phyloP scores from a whole-genome alignment of 306 rosid genomes.

The Lagenaria siceraria region DNA sequence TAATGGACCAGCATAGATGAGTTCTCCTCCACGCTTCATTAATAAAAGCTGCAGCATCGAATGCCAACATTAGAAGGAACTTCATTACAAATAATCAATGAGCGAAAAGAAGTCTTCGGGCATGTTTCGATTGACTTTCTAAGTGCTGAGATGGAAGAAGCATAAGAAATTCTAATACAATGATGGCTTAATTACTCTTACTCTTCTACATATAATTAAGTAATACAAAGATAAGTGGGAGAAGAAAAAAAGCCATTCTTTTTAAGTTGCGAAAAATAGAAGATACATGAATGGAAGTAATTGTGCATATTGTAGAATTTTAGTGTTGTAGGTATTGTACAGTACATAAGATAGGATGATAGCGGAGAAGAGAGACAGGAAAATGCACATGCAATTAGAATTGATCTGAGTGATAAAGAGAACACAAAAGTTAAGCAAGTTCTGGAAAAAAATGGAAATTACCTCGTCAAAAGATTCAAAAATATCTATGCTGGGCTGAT shows the following conservation, averaged over 20 bases:
- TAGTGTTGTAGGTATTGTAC: neutral
- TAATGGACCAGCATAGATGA: constrained; percentile 96
- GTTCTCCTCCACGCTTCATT: constrained; percentile 98
- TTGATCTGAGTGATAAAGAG: neutral
- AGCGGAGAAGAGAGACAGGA: neutral
- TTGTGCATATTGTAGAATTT: neutral
- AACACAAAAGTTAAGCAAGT: neutral
- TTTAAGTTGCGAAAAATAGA: neutral
- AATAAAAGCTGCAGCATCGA: constrained; percentile 57
- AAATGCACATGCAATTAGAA: neutral
- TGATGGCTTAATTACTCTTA: neutral
- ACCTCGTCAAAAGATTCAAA: constrained; percentile 99
- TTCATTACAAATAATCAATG: neutral
- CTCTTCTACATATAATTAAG: neutral
- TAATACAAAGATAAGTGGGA: neutral
- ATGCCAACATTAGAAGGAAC: neutral
- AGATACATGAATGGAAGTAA: neutral
- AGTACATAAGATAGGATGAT: neutral
- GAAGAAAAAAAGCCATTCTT: neutral
- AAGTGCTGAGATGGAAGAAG: neutral
- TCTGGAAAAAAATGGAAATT: neutral
- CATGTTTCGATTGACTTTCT: no score
- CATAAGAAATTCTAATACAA: neutral
- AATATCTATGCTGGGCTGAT: constrained; percentile 97
- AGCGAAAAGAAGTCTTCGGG: neutral